Evolutionary conservation across 225 moss, liverwort and hornwort genomes (phyloP).

Genomic region (Neckera pumila): DNA sequence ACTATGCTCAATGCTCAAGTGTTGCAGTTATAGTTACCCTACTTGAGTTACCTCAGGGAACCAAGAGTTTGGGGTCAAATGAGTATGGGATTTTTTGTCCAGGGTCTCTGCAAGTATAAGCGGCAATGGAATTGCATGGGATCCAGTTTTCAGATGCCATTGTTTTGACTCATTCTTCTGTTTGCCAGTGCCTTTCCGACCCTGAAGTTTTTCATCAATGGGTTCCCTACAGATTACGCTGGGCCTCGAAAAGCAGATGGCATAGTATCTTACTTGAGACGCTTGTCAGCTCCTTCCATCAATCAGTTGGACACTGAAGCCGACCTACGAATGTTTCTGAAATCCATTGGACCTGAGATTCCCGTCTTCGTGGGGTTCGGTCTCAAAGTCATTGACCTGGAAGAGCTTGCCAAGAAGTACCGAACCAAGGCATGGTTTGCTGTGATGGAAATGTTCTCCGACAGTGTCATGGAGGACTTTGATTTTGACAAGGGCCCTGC

Average conservation of each 20-base stretch:
- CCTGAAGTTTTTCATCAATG: conserved; percentile 93
- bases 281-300: conserved; percentile 51
- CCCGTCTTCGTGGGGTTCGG: conserved; percentile 85
- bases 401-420: conserved; percentile 58
- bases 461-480: conserved; percentile 47
- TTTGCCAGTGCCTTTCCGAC: conserved; percentile 84
- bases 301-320: conserved; percentile 36
- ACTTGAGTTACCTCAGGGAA: no score
- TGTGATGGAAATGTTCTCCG: conserved; percentile 51
- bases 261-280: conserved; percentile 59
- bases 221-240: conserved; percentile 68
- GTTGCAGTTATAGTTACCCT: neutral
- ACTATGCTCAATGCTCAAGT: neutral
- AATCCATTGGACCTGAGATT: conserved; percentile 35
- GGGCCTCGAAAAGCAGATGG: conserved; percentile 65
- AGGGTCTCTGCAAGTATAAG: neutral
- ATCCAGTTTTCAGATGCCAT: neutral
- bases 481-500: conserved; percentile 80
- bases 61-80: no score
- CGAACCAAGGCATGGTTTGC: conserved; percentile 76
- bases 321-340: conserved; percentile 40
- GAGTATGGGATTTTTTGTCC: neutral
- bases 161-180: conserved; percentile 26
- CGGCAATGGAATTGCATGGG: neutral
- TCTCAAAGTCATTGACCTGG: conserved; percentile 36